Evolutionary conservation across 2,329 filamentous ascomycete genomes (phyloP).

Genomic region (Calycina marina): DNA sequence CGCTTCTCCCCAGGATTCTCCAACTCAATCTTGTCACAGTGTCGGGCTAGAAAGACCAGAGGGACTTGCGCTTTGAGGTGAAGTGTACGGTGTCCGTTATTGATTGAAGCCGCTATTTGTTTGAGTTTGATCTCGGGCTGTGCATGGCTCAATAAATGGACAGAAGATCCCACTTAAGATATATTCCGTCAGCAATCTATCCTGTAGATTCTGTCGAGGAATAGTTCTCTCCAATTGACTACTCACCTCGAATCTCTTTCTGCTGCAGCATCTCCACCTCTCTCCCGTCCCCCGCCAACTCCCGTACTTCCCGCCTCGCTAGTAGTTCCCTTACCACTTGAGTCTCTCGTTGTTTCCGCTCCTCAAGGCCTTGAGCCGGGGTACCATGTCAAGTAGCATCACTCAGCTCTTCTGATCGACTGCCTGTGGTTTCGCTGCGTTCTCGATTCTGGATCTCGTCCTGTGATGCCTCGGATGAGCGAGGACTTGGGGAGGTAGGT

Average conservation of each 20-base stretch:
- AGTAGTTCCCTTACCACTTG: conserved; percentile 2
- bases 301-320: conserved; percentile 4
- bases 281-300: conserved; percentile 5
- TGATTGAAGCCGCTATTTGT: no score
- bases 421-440: background rate
- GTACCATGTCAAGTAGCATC: conserved; percentile 2
- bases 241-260: conserved; percentile 4
- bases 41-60: no score
- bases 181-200: no score
- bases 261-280: conserved; percentile 6
- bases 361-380: conserved; percentile 1
- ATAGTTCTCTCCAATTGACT: no score
- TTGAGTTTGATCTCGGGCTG: no score
- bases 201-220: no score
- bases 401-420: conserved; percentile 2
- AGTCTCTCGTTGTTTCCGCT: conserved; percentile 1
- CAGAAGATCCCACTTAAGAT: no score
- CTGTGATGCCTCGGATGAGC: background rate
- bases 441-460: background rate
- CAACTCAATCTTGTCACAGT: no score
- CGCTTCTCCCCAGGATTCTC: no score
- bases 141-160: no score
- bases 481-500: background rate
- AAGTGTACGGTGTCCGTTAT: no score
- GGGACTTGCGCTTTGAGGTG: no score